Evolutionary conservation across 768 basidiomycete genomes (phyloP).

Genomic region (Pleurotus eryngii): DNA sequence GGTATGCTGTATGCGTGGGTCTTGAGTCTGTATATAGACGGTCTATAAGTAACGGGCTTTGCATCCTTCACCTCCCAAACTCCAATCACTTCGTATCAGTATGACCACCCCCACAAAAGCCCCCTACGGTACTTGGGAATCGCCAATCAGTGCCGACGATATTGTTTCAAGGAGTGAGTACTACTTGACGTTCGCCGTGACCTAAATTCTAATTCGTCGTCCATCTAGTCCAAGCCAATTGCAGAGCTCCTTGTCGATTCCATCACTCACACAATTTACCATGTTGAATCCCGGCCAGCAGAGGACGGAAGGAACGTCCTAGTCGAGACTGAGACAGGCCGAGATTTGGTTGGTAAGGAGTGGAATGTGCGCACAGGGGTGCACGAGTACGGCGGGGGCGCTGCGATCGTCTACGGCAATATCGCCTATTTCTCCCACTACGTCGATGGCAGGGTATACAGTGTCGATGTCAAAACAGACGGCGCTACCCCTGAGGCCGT

Average conservation of each 20-base stretch:
- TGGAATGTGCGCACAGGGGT: slow-evolving; percentile 58
- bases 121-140: slow-evolving; percentile 60
- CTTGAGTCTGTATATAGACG: too few species aligned
- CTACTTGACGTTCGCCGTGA: too few species aligned
- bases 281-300: slow-evolving; percentile 12
- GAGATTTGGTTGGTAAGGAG: slow-evolving; percentile 46
- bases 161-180: slow-evolving; percentile 42
- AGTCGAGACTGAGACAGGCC: slow-evolving; percentile 34
- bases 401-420: slow-evolving; percentile 49
- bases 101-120: slow-evolving; percentile 19
- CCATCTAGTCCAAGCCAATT: slow-evolving; percentile 10
- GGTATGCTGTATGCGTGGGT: too few species aligned
- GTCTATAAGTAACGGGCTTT: too few species aligned
- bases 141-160: slow-evolving; percentile 46
- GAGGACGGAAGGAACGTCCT: slow-evolving; percentile 31
- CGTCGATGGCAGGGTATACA: slow-evolving; percentile 51
- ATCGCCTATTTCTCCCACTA: slow-evolving; percentile 59
- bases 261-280: slow-evolving; percentile 7
- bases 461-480: slow-evolving; percentile 18
- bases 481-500: slow-evolving; percentile 36
- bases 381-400: slow-evolving; percentile 71
- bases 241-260: slow-evolving; percentile 12
- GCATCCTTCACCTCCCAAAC: too few species aligned
- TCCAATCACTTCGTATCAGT: too few species aligned
- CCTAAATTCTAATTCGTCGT: slow-evolving; percentile 10